Base-by-base conservation (phyloP, 176 grass and related monocot species). In the Neostapfia colusana region DNA sequence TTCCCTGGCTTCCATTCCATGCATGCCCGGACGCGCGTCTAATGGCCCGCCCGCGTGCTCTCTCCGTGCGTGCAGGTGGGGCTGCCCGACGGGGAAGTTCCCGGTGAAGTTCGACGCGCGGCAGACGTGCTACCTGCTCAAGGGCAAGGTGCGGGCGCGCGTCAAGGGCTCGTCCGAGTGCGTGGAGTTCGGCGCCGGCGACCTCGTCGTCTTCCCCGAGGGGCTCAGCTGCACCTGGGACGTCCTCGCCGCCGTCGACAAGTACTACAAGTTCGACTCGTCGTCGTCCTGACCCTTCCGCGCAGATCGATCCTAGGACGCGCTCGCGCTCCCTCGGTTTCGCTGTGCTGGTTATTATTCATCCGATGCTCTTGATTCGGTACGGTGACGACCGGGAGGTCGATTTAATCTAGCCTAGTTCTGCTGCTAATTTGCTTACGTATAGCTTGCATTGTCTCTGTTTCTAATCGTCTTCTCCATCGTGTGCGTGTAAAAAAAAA, bases 201-300 rank as follows among this genome's bases (percentile, higher is more conserved):
- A 97, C 75, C 84, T 97, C 62, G 91, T 97, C 27, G 71, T 93
- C 73, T 91, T 97, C 87, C 91, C 94, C 75, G 93, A 89, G 79
- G 94, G 94, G 45, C 69, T 93, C 15, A 89, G 91, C 79, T 97
- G 91, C 89, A 93, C 91, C 74, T 97, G 94, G 94, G 88, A 93
- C 57, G 86, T 97, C 66, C 39, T 69, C 24, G 89, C 88, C 49
- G 86, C 88, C 64, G 89, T 97, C 48, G 91, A 93, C 39, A 97
- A 97, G 82, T 83, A 90, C 86, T 97, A 97, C 89, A 91, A 93
- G 55, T 97, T 97, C 68, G 91, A 89, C 78, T 85, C 94, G 10
- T 88, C 93, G 75, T 85, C 94, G 10, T 88, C 93, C 55, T 96
- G 51, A 54, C 41, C 6, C 11, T 21, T 11, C 39, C 23, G 17